These are phyloP conservation scores for Arachnomyces sp. DNA, from an alignment of 2,329 filamentous ascomycete species.

Conservation along the genomic window DNA sequence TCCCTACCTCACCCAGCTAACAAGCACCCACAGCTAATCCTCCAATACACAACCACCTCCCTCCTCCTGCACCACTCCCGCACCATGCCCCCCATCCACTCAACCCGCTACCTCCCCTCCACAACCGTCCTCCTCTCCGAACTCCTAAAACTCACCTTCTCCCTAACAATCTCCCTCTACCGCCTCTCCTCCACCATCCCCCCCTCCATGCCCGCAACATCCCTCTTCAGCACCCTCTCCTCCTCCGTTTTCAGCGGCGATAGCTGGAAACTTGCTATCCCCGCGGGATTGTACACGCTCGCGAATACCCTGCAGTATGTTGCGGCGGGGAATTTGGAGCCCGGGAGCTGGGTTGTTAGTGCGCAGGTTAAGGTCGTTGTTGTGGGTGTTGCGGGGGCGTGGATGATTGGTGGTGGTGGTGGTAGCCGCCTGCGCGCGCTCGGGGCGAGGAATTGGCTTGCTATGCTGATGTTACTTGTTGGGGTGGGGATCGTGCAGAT, in stretches of 20 bases:
- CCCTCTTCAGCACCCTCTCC: conserved; percentile 71
- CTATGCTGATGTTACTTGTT: conserved; percentile 67
- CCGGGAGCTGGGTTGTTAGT: conserved; percentile 85
- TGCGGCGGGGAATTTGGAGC: conserved; percentile 81
- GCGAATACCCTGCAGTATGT: conserved; percentile 93
- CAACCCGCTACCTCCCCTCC: conserved; percentile 84
- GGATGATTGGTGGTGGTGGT: no score
- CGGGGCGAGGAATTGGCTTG: conserved; percentile 63
- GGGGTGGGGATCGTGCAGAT: conserved; percentile 83
- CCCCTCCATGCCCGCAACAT: conserved; percentile 68
- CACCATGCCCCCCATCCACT: conserved; percentile 75
- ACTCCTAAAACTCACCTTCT: conserved; percentile 79
- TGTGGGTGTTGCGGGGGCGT: conserved; percentile 77
- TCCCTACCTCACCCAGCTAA: neutral
- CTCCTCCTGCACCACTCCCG: conserved; percentile 83
- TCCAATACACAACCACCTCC: neutral
- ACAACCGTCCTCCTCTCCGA: conserved; percentile 93
- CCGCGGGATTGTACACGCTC: conserved; percentile 77
- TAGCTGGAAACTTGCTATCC: conserved; percentile 89
- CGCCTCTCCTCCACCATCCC: conserved; percentile 72
- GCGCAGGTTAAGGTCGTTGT: conserved; percentile 93
- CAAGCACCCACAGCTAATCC: conserved; percentile 9
- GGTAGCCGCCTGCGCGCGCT: no score
- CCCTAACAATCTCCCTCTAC: conserved; percentile 77
- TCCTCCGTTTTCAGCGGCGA: conserved; percentile 78